Evolutionary conservation across 2,329 filamentous ascomycete genomes (phyloP).

Genomic region (Dactylellina parvicollis): DNA sequence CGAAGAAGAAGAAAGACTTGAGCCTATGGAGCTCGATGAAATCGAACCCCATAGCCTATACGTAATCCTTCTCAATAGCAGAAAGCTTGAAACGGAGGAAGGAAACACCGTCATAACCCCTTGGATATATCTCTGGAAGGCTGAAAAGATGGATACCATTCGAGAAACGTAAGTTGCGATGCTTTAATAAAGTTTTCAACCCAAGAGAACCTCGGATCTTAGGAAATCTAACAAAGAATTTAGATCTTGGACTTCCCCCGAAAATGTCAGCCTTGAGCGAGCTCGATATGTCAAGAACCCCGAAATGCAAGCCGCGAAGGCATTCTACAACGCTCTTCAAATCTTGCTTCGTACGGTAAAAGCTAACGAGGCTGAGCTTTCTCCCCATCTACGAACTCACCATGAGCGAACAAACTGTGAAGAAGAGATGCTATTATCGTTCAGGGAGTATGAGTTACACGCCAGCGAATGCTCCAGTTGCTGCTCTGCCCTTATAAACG

Average conservation of each 20-base stretch:
- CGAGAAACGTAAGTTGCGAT: slow-evolving; percentile 13
- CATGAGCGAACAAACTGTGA: slow-evolving; percentile 50
- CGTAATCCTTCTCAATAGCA: slow-evolving; percentile 34
- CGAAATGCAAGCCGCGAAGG: slow-evolving; percentile 51
- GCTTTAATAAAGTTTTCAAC: too few relatives aligned
- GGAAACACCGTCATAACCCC: slow-evolving; percentile 26
- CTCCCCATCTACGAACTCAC: slow-evolving; percentile 32
- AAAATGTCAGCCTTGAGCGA: slow-evolving; percentile 42
- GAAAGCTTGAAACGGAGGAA: slow-evolving; percentile 13
- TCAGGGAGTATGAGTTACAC: slow-evolving; percentile 32
- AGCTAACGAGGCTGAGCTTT: slow-evolving; percentile 33
- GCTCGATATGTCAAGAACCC: slow-evolving; percentile 51
- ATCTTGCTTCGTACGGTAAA: slow-evolving; percentile 34
- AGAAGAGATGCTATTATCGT: slow-evolving; percentile 35
- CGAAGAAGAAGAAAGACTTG: slow-evolving; percentile 11
- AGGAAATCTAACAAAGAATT: neutral
- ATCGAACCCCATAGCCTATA: slow-evolving; percentile 33
- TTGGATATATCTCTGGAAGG: slow-evolving; percentile 52
- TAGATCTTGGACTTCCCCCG: slow-evolving; percentile 13
- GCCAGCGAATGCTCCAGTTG: slow-evolving; percentile 18
- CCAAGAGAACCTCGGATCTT: neutral
- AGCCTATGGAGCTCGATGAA: slow-evolving; percentile 33
- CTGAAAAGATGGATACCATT: slow-evolving; percentile 9
- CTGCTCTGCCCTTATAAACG: slow-evolving; percentile 23
- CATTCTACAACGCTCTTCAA: slow-evolving; percentile 50